A percentile compares a stretch with the other conserved stretches of the same genome.
Evolutionary conservation across 2,329 filamentous ascomycete species (phyloP).

Genomic region (Bertia moriformis): DNA sequence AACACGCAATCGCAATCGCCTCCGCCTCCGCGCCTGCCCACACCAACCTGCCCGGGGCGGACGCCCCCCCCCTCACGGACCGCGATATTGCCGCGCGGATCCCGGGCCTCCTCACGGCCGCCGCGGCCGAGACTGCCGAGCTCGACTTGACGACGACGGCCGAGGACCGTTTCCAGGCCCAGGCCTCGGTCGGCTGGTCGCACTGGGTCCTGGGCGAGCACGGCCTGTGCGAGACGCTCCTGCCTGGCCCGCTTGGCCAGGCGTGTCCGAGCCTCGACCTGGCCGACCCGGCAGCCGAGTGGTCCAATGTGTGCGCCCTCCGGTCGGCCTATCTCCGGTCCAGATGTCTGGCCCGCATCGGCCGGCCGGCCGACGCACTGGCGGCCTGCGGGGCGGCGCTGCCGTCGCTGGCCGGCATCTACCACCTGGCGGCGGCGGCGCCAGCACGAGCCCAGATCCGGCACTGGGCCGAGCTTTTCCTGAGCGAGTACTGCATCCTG

Average conservation of each 20-base stretch:
- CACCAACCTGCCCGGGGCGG: constrained; percentile 26
- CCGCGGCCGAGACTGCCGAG: constrained; percentile 43
- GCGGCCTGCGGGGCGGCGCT: constrained; percentile 52
- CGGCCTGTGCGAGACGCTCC: constrained; percentile 36
- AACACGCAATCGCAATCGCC: constrained; percentile 41
- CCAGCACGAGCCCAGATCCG: constrained; percentile 49
- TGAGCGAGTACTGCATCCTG: constrained; percentile 63
- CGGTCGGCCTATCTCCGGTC: constrained; percentile 69
- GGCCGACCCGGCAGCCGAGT: constrained; percentile 45
- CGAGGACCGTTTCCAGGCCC: constrained; percentile 62
- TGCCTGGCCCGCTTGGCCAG: constrained; percentile 46
- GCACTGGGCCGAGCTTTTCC: constrained; percentile 65
- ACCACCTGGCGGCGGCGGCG: constrained; percentile 30
- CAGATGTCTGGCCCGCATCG: constrained; percentile 36
- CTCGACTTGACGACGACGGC: constrained; percentile 24
- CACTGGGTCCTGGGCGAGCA: constrained; percentile 67
- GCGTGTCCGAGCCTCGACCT: constrained; percentile 35
- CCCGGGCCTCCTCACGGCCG: constrained; percentile 35
- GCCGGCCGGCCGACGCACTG: constrained; percentile 41
- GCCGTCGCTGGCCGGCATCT: constrained; percentile 41
- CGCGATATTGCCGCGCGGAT: constrained; percentile 25
- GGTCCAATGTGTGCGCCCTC: constrained; percentile 70
- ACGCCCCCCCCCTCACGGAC: constrained; percentile 23
- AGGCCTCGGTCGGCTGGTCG: constrained; percentile 71
- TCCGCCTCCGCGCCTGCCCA: constrained; percentile 14